These are phyloP conservation scores for Plasmodium ovale DNA, from an alignment of 169 alveolate species.

Conservation along the genomic window DNA sequence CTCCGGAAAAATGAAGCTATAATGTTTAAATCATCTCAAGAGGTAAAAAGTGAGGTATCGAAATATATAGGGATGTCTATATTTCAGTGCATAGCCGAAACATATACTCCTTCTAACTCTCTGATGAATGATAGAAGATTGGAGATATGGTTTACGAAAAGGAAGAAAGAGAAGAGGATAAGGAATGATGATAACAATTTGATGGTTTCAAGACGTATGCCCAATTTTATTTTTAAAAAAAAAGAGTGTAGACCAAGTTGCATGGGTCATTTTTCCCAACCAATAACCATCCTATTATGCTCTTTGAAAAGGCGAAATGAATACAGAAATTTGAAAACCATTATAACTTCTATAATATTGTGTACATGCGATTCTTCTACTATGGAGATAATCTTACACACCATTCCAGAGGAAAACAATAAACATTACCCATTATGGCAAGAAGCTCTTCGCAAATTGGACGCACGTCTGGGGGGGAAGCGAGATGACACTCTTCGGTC, in stretches of 20 bases:
- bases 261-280: conserved; percentile 64
- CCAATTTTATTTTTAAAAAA: not conserved
- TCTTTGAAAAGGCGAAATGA: conserved; percentile 68
- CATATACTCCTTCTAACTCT: conserved; percentile 25
- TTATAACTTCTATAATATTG: conserved; percentile 34
- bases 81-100: conserved; percentile 19
- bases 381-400: conserved; percentile 56
- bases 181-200: not conserved
- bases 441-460: conserved; percentile 28
- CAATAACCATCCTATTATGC: conserved; percentile 58
- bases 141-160: conserved; percentile 68
- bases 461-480: conserved; percentile 12
- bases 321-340: conserved; percentile 51
- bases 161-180: not conserved
- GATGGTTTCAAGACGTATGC: not conserved
- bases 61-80: conserved; percentile 68
- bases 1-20: not conserved
- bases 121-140: conserved; percentile 44
- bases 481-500: conserved; percentile 18
- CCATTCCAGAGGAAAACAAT: conserved; percentile 65
- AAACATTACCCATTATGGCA: conserved; percentile 55
- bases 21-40: conserved; percentile 44
- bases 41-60: conserved; percentile 56
- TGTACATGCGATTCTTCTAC: conserved; percentile 74
- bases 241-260: conserved; percentile 23